Conservation (phyloP, 2,329 filamentous ascomycete genomes). For the Huntiella bhutanensis region DNA sequence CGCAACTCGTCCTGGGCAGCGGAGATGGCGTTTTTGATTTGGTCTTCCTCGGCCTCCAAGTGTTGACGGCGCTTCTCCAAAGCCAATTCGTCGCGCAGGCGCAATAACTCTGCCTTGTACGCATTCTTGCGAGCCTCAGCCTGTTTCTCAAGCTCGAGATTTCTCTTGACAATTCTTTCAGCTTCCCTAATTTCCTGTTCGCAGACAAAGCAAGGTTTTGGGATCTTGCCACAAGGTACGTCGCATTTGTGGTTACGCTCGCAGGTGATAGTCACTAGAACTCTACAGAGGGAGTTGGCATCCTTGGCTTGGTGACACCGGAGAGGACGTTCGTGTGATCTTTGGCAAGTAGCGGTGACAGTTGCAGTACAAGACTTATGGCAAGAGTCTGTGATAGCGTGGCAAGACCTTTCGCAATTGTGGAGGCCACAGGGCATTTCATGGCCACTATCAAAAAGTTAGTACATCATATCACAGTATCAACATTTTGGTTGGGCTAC, state of each 20-base stretch:
- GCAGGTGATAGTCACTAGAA: conserved; percentile 21
- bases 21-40: neutral
- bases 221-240: conserved; percentile 26
- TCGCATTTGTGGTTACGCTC: conserved; percentile 26
- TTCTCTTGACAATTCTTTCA: conserved; percentile 24
- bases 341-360: conserved; percentile 28
- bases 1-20: no score
- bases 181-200: conserved; percentile 27
- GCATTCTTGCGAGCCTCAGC: conserved; percentile 24
- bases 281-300: conserved; percentile 31
- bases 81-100: conserved; percentile 35
- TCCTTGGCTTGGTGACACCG: conserved; percentile 24
- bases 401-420: conserved; percentile 39
- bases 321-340: conserved; percentile 29
- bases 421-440: conserved; percentile 39
- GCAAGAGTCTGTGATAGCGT: conserved; percentile 40
- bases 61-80: conserved; percentile 25
- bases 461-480: neutral
- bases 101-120: conserved; percentile 26
- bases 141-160: conserved; percentile 31
- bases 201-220: conserved; percentile 30
- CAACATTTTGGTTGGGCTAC: neutral
- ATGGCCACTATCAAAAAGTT: conserved; percentile 21
- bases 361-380: conserved; percentile 20
- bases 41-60: conserved; percentile 20